Percentiles rank a stretch among this genome's conserved stretches.
Evolutionary conservation across 2,329 filamentous ascomycete genomes (phyloP).

Genomic region (Lachnellula arida): DNA sequence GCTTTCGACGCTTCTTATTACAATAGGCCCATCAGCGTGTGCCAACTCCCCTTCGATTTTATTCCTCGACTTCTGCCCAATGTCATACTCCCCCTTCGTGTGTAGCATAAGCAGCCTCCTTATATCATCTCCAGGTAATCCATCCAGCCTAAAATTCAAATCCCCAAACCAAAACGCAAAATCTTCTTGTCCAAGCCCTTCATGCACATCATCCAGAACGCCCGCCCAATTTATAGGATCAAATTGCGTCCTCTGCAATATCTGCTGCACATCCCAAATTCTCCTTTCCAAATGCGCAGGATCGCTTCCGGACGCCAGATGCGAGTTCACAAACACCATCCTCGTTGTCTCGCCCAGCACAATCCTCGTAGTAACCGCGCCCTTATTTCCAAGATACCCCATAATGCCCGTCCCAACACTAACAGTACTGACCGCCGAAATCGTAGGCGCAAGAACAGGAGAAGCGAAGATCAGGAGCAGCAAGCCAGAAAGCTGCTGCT

Average conservation of each 20-base stretch:
- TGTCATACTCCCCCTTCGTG: slow-evolving; percentile 70
- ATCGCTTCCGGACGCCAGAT: slow-evolving; percentile 83
- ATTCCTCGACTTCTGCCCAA: slow-evolving; percentile 38
- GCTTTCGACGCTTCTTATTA: slow-evolving; percentile 38
- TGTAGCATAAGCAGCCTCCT: slow-evolving; percentile 78
- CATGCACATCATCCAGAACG: slow-evolving; percentile 59
- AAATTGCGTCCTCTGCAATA: slow-evolving; percentile 72
- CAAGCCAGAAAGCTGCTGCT: slow-evolving; percentile 83
- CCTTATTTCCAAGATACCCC: slow-evolving; percentile 96
- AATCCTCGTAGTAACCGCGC: slow-evolving; percentile 75
- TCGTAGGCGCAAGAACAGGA: slow-evolving; percentile 64
- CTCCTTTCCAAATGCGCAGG: slow-evolving; percentile 72
- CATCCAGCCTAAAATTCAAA: slow-evolving; percentile 88
- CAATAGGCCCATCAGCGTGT: slow-evolving; percentile 47
- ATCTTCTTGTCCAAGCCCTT: slow-evolving; percentile 81
- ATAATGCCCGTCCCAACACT: slow-evolving; percentile 84
- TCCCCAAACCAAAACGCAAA: slow-evolving; percentile 97
- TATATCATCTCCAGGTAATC: slow-evolving; percentile 85
- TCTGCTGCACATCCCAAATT: slow-evolving; percentile 81
- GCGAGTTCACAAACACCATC: slow-evolving; percentile 85
- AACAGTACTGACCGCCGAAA: slow-evolving; percentile 77
- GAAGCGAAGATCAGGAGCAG: slow-evolving; percentile 83
- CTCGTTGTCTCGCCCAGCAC: slow-evolving; percentile 86
- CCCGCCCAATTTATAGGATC: slow-evolving; percentile 64
- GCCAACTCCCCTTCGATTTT: slow-evolving; percentile 33